Conservation (phyloP, 2,329 filamentous ascomycete species). For the Tolypocladium ophioglossoides region DNA sequence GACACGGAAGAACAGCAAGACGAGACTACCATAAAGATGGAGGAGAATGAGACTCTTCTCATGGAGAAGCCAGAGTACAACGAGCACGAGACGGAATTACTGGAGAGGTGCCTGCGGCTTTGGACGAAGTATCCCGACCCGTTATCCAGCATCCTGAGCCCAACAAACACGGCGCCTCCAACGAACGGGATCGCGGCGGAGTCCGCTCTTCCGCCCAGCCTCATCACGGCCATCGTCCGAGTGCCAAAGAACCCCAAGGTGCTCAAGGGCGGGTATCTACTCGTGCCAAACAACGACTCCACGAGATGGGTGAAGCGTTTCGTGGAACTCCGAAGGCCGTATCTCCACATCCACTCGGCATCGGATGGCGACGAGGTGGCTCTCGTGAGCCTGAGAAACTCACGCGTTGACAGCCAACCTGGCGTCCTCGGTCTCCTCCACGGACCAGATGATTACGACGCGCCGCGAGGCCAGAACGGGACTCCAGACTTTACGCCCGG, state of each 20-base stretch:
- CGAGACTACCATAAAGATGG: constrained; percentile 10
- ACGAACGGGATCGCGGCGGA: constrained; percentile 45
- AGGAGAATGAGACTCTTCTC: constrained; percentile 6
- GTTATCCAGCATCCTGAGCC: constrained; percentile 42
- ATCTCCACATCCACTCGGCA: constrained; percentile 80
- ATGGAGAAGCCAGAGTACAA: constrained; percentile 28
- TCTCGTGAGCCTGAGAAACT: constrained; percentile 79
- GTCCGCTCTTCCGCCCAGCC: constrained; percentile 43
- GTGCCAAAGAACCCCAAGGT: constrained; percentile 72
- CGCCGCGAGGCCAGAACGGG: constrained; percentile 20
- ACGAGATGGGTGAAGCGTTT: constrained; percentile 86
- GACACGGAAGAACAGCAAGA: constrained; percentile 11
- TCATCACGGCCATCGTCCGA: constrained; percentile 66
- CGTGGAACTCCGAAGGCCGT: constrained; percentile 82
- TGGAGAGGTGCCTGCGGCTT: constrained; percentile 49
- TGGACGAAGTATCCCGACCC: constrained; percentile 55
- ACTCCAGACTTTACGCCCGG: constrained; percentile 29
- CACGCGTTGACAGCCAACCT: constrained; percentile 84
- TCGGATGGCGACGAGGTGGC: constrained; percentile 84
- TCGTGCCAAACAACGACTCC: constrained; percentile 73
- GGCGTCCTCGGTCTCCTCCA: constrained; percentile 72
- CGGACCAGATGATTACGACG: constrained; percentile 29
- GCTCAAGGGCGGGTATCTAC: constrained; percentile 77
- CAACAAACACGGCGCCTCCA: constrained; percentile 58
- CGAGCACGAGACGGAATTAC: constrained; percentile 33